Evolutionary conservation across 78 protist genomes (phyloP).

Genomic region (Dictyostelium brefeldianum): DNA sequence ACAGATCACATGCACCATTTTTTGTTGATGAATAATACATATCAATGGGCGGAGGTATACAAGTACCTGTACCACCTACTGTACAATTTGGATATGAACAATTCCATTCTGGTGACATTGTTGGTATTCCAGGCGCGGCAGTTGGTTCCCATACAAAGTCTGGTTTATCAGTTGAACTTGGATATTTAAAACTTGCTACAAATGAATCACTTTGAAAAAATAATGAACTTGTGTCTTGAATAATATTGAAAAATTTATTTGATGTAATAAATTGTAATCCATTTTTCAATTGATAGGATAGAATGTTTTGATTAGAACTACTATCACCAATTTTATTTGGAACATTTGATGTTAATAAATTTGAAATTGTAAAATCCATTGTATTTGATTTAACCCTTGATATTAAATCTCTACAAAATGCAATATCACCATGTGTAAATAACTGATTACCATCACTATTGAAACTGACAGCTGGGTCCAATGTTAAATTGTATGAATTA

Average conservation of each 20-base stretch:
- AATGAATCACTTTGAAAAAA: neutral
- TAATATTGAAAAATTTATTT: neutral
- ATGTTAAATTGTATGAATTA: neutral
- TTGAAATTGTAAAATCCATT: slow-evolving; percentile 5
- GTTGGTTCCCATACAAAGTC: neutral
- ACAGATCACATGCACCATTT: neutral
- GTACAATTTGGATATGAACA: neutral
- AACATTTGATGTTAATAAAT: neutral
- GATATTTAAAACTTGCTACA: neutral
- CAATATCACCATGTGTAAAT: neutral
- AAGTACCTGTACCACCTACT: neutral
- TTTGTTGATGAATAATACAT: no score
- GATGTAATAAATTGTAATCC: neutral
- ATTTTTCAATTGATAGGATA: neutral
- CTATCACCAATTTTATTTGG: neutral
- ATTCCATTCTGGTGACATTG: neutral
- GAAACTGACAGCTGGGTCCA: neutral
- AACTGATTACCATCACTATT: neutral
- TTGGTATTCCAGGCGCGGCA: neutral
- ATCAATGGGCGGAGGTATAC: no score
- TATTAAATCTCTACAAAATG: slow-evolving; percentile 9
- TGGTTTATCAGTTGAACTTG: slow-evolving; percentile 3
- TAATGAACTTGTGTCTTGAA: neutral
- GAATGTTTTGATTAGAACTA: neutral
- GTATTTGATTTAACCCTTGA: neutral